A percentile compares a stretch with the other conserved stretches of the same genome.
Evolutionary conservation across 75 land plant species (phyloP).

Genomic region (Picea glauca): DNA sequence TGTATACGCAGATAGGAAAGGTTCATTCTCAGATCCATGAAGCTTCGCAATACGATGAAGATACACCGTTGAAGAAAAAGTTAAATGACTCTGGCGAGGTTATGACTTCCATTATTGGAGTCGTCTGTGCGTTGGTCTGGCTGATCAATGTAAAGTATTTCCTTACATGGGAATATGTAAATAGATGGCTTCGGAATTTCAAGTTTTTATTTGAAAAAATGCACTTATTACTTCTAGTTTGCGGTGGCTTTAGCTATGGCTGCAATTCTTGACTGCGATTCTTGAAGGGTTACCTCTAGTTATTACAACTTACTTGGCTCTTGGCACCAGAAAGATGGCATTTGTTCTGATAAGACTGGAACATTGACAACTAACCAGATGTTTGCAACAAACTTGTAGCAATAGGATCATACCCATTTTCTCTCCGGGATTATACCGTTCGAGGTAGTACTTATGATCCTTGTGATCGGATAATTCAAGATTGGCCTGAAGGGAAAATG

Average conservation of each 20-base stretch:
- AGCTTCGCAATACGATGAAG: conserved; percentile 66
- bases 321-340: conserved; percentile 16
- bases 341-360: conserved; percentile 92
- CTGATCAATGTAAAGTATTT: too few relatives aligned
- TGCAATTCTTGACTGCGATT: conserved; percentile 32
- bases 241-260: conserved; percentile 90
- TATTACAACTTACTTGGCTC: conserved; percentile 12
- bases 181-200: conserved; percentile 64
- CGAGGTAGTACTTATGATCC: conserved; percentile 83
- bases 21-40: conserved; percentile 82
- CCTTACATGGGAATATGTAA: background rate
- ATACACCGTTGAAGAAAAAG: conserved; percentile 89
- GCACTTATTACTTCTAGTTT: conserved; percentile 86
- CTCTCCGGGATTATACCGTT: conserved; percentile 43
- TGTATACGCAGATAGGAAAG: conserved; percentile 86
- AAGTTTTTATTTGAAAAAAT: conserved; percentile 70
- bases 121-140: too few relatives aligned
- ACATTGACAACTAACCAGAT: conserved; percentile 91
- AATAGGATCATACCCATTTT: background rate
- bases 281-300: conserved; percentile 94
- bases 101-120: conserved; percentile 61
- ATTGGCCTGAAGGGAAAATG: conserved; percentile 7
- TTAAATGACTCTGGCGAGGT: conserved; percentile 78
- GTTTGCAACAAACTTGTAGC: conserved; percentile 68
- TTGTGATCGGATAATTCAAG: conserved; percentile 63